Evolutionary conservation across 1,284 basidiomycete genomes (phyloP).

Genomic region (Salmacisia buchloeana): DNA sequence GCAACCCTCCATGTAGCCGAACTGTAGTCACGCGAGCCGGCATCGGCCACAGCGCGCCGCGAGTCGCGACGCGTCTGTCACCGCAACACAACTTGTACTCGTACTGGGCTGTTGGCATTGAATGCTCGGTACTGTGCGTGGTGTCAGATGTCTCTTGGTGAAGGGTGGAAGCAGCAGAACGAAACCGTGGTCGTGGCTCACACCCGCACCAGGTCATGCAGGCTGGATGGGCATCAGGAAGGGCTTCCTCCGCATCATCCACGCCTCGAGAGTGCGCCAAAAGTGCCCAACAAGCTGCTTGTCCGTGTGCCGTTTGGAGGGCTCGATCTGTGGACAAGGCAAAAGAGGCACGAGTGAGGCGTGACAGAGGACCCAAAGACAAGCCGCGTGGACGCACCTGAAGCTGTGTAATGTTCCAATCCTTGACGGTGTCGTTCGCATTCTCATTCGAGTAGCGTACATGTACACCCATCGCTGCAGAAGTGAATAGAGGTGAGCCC

Average conservation of each 20-base stretch:
- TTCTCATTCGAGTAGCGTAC: slow-evolving; percentile 88
- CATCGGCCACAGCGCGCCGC: too few relatives aligned
- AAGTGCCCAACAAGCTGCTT: slow-evolving; percentile 89
- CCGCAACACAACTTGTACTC: too few relatives aligned
- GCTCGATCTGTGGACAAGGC: slow-evolving; percentile 28
- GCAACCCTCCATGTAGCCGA: too few relatives aligned
- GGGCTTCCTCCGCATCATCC: slow-evolving; percentile 58
- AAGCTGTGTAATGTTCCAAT: slow-evolving; percentile 94
- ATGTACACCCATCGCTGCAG: slow-evolving; percentile 55
- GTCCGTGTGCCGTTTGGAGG: slow-evolving; percentile 71
- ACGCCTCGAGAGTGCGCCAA: slow-evolving; percentile 82
- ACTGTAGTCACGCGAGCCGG: too few relatives aligned
- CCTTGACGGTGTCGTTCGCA: slow-evolving; percentile 76
- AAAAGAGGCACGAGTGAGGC: background rate
- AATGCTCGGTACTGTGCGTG: too few relatives aligned
- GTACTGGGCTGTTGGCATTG: too few relatives aligned
- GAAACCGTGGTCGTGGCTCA: background rate
- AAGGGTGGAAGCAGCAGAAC: too few relatives aligned
- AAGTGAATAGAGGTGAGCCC: background rate
- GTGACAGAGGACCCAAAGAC: background rate
- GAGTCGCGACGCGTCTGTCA: too few relatives aligned
- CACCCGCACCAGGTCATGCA: background rate
- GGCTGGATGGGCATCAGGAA: slow-evolving; percentile 17
- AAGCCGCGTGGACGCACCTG: slow-evolving; percentile 58
- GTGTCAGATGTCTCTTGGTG: too few relatives aligned